Conservation (phyloP, 2,329 filamentous ascomycete species). For the Scopulariopsis brevicaulis region DNA sequence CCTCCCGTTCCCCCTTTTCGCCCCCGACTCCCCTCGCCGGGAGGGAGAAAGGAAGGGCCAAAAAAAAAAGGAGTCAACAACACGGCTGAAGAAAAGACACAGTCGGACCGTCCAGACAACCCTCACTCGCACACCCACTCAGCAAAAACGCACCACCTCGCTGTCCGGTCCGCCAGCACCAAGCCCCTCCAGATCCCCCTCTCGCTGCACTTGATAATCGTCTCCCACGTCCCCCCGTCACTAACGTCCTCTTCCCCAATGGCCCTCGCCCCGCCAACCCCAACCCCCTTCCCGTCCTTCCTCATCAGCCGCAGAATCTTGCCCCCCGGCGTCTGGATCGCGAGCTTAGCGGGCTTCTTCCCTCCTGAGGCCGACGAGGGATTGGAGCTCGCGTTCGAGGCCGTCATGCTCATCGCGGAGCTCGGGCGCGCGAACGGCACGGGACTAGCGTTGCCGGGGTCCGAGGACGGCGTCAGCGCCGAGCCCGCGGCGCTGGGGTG, state of each 20-base stretch:
- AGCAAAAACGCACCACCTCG: constrained; percentile 85
- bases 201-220: constrained; percentile 82
- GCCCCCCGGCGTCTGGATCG: constrained; percentile 85
- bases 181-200: constrained; percentile 70
- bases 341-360: constrained; percentile 87
- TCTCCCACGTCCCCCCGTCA: constrained; percentile 74
- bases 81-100: background rate
- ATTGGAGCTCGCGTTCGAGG: constrained; percentile 43
- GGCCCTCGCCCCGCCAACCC: constrained; percentile 26
- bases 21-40: background rate
- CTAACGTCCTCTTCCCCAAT: constrained; percentile 43
- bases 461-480: constrained; percentile 31
- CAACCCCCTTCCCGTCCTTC: constrained; percentile 55
- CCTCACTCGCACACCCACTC: constrained; percentile 57
- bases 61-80: background rate
- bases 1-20: background rate
- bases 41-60: background rate
- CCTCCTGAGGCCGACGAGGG: constrained; percentile 36
- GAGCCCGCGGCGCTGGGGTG: constrained; percentile 48
- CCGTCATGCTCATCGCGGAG: constrained; percentile 55
- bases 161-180: constrained; percentile 72
- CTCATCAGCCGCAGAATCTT: constrained; percentile 85
- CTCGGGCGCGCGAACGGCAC: constrained; percentile 49
- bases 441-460: constrained; percentile 39
- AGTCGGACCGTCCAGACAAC: no score